A percentile compares a stretch with the other conserved stretches of the same genome.
Conservation (phyloP, 2,329 filamentous ascomycete genomes). For the Fusarium liriodendri region DNA sequence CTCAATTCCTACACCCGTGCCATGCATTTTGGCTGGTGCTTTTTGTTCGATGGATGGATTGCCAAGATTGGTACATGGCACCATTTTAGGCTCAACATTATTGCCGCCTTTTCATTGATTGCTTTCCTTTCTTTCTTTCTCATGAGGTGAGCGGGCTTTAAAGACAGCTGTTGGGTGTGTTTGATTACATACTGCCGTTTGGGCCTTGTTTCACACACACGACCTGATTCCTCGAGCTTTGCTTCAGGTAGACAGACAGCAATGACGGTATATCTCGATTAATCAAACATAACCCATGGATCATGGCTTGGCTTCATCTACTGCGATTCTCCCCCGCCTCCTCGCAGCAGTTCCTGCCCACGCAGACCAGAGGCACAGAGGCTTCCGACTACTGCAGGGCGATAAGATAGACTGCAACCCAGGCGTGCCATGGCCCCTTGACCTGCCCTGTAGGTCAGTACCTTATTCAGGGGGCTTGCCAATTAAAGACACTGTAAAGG, state of each 20-base stretch:
- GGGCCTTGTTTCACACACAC: slow-evolving; percentile 37
- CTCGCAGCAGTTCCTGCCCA: slow-evolving; percentile 6
- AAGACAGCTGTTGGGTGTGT: slow-evolving; percentile 17
- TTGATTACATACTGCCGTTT: slow-evolving; percentile 25
- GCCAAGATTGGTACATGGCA: slow-evolving; percentile 11
- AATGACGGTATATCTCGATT: not conserved
- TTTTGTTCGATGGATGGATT: slow-evolving; percentile 2
- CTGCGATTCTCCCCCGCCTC: not conserved
- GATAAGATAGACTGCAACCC: slow-evolving; percentile 4
- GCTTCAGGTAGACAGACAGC: not conserved
- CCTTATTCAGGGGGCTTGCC: slow-evolving; percentile 21
- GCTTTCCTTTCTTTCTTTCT: not conserved
- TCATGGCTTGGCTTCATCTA: not conserved
- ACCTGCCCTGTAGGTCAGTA: slow-evolving; percentile 29
- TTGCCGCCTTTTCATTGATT: not conserved
- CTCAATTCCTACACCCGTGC: slow-evolving; percentile 15
- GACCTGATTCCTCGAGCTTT: slow-evolving; percentile 1
- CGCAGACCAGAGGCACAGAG: slow-evolving; percentile 3
- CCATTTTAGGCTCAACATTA: slow-evolving; percentile 11
- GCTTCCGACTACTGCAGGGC: slow-evolving; percentile 24
- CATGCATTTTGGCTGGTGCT: slow-evolving; percentile 14
- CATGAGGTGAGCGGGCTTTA: not conserved
- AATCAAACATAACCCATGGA: not conserved
- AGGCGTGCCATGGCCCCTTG: slow-evolving; percentile 5
- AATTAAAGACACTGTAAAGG: slow-evolving; percentile 12